These are phyloP conservation scores for Symbiodinium natans DNA, from an alignment of 73 alveolate genomes.

Conservation along the genomic window DNA sequence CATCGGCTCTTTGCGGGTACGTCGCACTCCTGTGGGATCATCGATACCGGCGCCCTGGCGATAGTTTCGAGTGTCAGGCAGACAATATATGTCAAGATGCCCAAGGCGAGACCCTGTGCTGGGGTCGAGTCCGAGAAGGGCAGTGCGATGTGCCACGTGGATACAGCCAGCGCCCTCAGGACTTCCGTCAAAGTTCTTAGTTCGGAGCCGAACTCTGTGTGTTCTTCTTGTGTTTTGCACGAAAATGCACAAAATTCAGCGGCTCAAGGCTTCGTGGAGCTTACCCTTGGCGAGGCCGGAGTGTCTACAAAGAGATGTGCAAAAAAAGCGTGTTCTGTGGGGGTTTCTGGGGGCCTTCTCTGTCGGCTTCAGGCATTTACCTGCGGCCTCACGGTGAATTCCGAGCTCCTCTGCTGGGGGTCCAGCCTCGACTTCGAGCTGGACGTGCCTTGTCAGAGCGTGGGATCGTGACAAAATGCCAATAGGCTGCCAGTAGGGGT, in stretches of 20 bases:
- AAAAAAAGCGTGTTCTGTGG: no score
- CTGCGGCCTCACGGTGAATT: slow-evolving; percentile 39
- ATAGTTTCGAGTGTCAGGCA: not conserved
- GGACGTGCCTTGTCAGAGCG: slow-evolving; percentile 14
- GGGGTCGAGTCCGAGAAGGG: slow-evolving; percentile 83
- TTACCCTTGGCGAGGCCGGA: slow-evolving; percentile 36
- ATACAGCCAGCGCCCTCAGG: slow-evolving; percentile 30
- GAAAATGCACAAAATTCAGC: no score
- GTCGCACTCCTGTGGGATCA: slow-evolving; percentile 81
- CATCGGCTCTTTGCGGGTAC: slow-evolving; percentile 31
- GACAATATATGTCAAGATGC: no score
- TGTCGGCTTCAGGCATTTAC: slow-evolving; percentile 73
- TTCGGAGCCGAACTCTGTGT: no score
- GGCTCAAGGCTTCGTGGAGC: slow-evolving; percentile 10
- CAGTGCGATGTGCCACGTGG: slow-evolving; percentile 84
- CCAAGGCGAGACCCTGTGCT: slow-evolving; percentile 58
- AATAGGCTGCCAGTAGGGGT: not conserved
- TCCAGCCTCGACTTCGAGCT: slow-evolving; percentile 11
- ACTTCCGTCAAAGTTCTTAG: no score
- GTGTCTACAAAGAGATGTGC: no score
- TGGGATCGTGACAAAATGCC: not conserved
- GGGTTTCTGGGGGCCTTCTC: not conserved
- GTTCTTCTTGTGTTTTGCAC: no score
- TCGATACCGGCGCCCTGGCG: slow-evolving; percentile 20
- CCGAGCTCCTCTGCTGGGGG: slow-evolving; percentile 90